phyloP scores from a whole-genome alignment of 345 rosid genomes.

The Fremontodendron californicum region DNA sequence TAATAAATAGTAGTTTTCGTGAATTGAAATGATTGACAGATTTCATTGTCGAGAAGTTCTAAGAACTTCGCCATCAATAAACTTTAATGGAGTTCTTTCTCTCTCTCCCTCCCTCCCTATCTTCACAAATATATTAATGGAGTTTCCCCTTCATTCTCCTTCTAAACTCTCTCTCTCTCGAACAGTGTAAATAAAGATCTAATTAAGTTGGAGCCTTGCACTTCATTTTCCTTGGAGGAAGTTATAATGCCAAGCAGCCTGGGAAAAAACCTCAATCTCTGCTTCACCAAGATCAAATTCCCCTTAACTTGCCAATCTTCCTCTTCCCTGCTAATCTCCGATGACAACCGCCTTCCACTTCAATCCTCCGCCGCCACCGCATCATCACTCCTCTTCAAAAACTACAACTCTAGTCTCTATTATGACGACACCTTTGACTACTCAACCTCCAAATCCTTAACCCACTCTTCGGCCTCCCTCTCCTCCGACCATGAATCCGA shows the following conservation, averaged over 20 bases:
- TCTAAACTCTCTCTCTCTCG: constrained; percentile 12
- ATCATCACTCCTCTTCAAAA: constrained; percentile 27
- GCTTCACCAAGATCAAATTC: constrained; percentile 45
- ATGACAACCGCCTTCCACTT: constrained; percentile 2
- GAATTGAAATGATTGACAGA: too few species aligned
- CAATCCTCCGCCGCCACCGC: constrained; percentile 16
- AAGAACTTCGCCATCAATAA: too few species aligned
- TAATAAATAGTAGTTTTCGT: too few species aligned
- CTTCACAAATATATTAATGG: neutral
- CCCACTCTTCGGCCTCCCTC: constrained; percentile 5
- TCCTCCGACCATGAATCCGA: constrained; percentile 12
- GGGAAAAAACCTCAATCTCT: constrained; percentile 44
- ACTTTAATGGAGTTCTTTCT: too few species aligned
- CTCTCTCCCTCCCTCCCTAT: neutral
- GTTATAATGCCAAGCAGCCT: constrained; percentile 34
- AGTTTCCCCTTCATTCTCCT: neutral
- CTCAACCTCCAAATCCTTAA: constrained; percentile 16
- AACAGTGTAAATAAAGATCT: too few species aligned
- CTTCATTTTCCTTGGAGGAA: constrained; percentile 6
- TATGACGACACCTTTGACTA: constrained; percentile 24
- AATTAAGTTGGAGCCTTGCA: constrained; percentile 4
- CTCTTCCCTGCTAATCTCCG: neutral
- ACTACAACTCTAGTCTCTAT: constrained; percentile 44
- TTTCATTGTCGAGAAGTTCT: too few species aligned
- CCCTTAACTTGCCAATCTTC: constrained; percentile 25